Base-by-base conservation (phyloP, 2,329 filamentous ascomycete genomes). In the Nemania sp. region DNA sequence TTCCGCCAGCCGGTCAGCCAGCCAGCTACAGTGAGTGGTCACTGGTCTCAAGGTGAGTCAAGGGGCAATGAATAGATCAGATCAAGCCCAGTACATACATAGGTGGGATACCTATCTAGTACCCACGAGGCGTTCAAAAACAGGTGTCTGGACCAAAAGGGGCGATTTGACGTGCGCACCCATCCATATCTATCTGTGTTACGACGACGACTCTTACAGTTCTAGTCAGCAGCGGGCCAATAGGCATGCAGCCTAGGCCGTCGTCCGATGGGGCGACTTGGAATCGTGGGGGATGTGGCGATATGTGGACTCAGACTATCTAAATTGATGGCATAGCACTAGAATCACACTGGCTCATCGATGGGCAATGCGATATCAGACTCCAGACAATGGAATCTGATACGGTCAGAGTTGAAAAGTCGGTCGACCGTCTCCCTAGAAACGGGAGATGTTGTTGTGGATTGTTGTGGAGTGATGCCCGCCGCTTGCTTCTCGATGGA, bases 351-450 rank as follows among this genome's bases (percentile, higher is more conserved):
- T 40, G 43, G 45, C 37, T 32, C n/a, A 37, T 34, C 39, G 47
- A 54, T 46, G 47, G 34, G n/a, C 51, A 43, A 57, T 53, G 50
- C 51, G 52, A 57, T 48, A 53, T 35, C 49, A 39, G 29, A 60
- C 54, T 57, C 48, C n/a, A 62, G 35, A 59, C 39, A 48, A 54
- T 51, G 57, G 35, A 48, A 42, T 32, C 25, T 57, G 9, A 57
- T 53, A 47, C 51, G 20, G 37, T n/a, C 9, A 13, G 25, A 50
- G 40, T 49, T 47, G 63, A 67, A 69, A 67, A 66, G 64, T 68
- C 67, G 65, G 65, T 68, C 68, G 68, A 57, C 57, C 42, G 56
- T 67, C 65, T 66, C 56, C 60, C 50, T 57, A 56, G 62, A 61
- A 65, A 61, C 62, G 53, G 34, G 55, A 51, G 47, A 51, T 56